Base-by-base conservation (phyloP, 495 filamentous ascomycete genomes). In the Massariosphaeria phaeospora region DNA sequence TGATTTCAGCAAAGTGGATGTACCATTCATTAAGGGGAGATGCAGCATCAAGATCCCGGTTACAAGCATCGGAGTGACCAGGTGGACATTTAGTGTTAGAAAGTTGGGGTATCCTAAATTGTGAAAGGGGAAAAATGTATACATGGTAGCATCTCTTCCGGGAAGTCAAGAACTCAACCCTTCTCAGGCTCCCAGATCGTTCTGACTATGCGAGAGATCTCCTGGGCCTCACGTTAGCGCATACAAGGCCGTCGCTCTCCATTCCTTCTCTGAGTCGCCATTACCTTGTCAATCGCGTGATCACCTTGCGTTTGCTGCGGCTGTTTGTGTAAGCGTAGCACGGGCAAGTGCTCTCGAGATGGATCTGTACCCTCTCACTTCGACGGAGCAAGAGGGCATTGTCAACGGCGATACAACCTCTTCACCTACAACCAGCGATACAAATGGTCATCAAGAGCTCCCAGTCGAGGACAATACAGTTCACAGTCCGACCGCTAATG, bases 321-420 rank as follows among this genome's bases (percentile, higher is more conserved):
- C n/a, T n/a, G n/a, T n/a, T n/a, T n/a, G n/a, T n/a, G n/a, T n/a
- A n/a, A n/a, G n/a, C n/a, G n/a, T n/a, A n/a, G n/a, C n/a, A n/a
- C n/a, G n/a, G n/a, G n/a, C n/a, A n/a, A n/a, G n/a, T n/a, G n/a
- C n/a, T n/a, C n/a, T n/a, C n/a, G n/a, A 20, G 38, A 49, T 49
- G 46, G 29, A 20, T 36, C 46, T 33, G 20, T 49, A 49, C 33
- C 30, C 33, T 49, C 30, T 49, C 11, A 49, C 46, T 5, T 33
- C 46, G n/a, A 35, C 46, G 33, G 46, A 49, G 30, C 46, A 18
- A 20, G 46, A 36, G 1, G 20, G 72, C 1, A 68, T 69, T 3
- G 73, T 67, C 56, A 72, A 75, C 40, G 73, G 53, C 48, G n/a
- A n/a, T n/a, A 75, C 73, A 51, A 62, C 69, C 70, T 10, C 75